Evolutionary conservation across 192 early-diverging fungal genomes (phyloP).

Genomic region (Coemansia sp.): DNA sequence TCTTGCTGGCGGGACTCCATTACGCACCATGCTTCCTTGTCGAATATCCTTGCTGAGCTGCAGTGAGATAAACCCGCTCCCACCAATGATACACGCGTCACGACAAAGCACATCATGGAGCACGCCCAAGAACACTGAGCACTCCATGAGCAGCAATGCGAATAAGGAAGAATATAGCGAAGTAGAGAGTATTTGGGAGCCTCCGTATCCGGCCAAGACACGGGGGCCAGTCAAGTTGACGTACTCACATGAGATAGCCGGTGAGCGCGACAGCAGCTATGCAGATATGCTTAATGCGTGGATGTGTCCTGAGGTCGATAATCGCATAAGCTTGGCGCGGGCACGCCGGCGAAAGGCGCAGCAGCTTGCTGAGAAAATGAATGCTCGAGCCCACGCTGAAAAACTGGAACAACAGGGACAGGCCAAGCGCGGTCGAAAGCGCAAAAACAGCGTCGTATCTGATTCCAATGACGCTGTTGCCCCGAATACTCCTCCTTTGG

Average conservation of each 20-base stretch:
- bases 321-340: conserved; percentile 5
- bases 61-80: conserved; percentile 16
- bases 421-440: conserved; percentile 5
- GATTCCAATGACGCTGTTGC: not conserved
- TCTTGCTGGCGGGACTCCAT: not conserved
- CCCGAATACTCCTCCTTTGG: not conserved
- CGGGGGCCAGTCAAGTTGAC: not conserved
- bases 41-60: conserved; percentile 34
- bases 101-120: not conserved
- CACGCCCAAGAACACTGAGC: not conserved
- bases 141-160: not conserved
- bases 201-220: conserved; percentile 5
- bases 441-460: conserved; percentile 4
- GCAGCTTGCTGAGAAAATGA: conserved; percentile 20
- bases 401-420: not conserved
- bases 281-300: conserved; percentile 17
- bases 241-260: not conserved
- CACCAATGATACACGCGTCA: not conserved
- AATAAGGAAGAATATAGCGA: conserved; percentile 4
- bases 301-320: conserved; percentile 33
- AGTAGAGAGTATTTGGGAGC: conserved; percentile 24
- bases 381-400: conserved; percentile 26
- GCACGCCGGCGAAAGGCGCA: conserved; percentile 22
- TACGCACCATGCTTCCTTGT: conserved; percentile 9
- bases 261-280: not conserved